phyloP scores from a whole-genome alignment of 2,329 filamentous ascomycete genomes.

The Verticillium klebahnii region DNA sequence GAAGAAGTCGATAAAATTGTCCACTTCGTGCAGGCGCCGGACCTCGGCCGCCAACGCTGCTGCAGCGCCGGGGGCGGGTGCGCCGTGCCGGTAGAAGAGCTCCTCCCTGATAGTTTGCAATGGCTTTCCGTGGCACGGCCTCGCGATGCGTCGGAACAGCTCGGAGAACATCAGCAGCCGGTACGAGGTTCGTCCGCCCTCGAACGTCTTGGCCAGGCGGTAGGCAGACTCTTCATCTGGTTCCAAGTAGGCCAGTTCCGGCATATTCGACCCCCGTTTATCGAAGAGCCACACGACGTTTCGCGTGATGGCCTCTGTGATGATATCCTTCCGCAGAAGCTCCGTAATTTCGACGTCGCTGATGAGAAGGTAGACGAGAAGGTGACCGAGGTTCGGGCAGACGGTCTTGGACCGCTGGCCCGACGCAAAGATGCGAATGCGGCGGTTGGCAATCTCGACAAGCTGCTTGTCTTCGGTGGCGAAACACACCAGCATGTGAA shows the following conservation, averaged over 20 bases:
- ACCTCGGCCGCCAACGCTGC: constrained; percentile 35
- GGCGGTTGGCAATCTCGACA: constrained; percentile 32
- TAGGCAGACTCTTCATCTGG: constrained; percentile 34
- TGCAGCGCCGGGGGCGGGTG: constrained; percentile 35
- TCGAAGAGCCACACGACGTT: constrained; percentile 50
- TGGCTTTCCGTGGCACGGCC: constrained; percentile 26
- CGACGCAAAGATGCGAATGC: constrained; percentile 30
- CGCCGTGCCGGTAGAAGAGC: constrained; percentile 41
- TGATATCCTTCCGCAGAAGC: constrained; percentile 32
- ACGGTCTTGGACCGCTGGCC: constrained; percentile 33
- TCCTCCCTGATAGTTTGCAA: constrained; percentile 35
- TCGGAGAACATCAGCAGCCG: constrained; percentile 48
- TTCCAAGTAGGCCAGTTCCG: constrained; percentile 43
- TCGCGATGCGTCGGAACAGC: constrained; percentile 40
- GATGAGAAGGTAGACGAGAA: constrained; percentile 42
- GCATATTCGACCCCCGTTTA: constrained; percentile 23
- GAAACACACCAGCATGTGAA: constrained; percentile 44
- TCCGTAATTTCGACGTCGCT: constrained; percentile 35
- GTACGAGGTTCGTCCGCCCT: constrained; percentile 40
- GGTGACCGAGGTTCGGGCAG: constrained; percentile 43
- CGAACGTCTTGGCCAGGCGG: constrained; percentile 41
- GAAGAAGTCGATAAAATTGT: constrained; percentile 37
- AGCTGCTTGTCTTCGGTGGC: constrained; percentile 30
- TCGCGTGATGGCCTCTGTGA: constrained; percentile 43
- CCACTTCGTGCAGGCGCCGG: constrained; percentile 34